Conservation (phyloP, 495 filamentous ascomycete species). For the Neurospora discreta region DNA sequence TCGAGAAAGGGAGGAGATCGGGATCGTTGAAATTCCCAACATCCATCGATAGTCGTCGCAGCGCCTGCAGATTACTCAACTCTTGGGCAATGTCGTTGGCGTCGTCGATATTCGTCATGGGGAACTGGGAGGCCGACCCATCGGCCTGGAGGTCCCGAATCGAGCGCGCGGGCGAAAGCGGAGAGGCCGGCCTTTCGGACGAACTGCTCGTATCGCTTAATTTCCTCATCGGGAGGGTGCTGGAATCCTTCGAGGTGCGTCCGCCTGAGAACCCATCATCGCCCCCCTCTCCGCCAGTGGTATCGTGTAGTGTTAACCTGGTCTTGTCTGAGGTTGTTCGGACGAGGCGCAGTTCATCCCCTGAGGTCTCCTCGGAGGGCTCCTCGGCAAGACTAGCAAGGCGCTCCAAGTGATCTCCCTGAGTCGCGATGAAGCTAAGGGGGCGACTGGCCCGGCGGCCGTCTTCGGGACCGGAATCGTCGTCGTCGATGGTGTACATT, state of each 20-base stretch:
- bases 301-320: not conserved
- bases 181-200: conserved; percentile 38
- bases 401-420: conserved; percentile 25
- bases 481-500: conserved; percentile 67
- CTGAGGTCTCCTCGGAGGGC: conserved; percentile 22
- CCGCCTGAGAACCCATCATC: conserved; percentile 7
- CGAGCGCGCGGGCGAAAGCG: conserved; percentile 49
- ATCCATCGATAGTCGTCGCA: conserved; percentile 98
- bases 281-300: not conserved
- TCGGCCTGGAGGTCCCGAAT: conserved; percentile 46
- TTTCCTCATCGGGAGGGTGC: conserved; percentile 32
- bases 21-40: conserved; percentile 84
- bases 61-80: conserved; percentile 85
- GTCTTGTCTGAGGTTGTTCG: conserved; percentile 33
- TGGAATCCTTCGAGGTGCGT: conserved; percentile 23
- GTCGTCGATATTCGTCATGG: conserved; percentile 84
- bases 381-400: conserved; percentile 12
- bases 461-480: conserved; percentile 34
- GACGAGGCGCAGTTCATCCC: conserved; percentile 30
- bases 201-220: conserved; percentile 35
- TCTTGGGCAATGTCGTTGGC: conserved; percentile 91
- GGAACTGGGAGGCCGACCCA: conserved; percentile 64
- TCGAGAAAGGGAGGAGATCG: conserved; percentile 76
- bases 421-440: conserved; percentile 34
- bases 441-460: conserved; percentile 31